A percentile compares a stretch with the other conserved stretches of the same genome.
Conservation (phyloP, 2,329 filamentous ascomycete species). For the Fusarium sp. region DNA sequence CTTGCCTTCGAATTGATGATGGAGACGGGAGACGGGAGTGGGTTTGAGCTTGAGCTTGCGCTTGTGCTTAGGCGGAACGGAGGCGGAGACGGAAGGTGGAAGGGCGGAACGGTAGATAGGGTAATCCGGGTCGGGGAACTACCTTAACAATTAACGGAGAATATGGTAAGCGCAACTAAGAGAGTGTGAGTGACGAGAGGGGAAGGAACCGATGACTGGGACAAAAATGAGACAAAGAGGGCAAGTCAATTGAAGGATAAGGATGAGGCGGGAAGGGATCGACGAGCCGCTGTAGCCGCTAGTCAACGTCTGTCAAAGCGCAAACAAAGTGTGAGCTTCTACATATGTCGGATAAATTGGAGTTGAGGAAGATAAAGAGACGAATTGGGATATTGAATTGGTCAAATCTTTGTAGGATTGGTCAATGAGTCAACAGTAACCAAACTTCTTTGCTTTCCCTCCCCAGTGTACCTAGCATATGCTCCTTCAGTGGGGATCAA, state of each 20-base stretch:
- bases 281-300: constrained; percentile 31
- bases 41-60: constrained; percentile 20
- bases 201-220: constrained; percentile 8
- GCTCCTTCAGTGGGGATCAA: constrained; percentile 15
- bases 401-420: constrained; percentile 6
- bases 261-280: constrained; percentile 26
- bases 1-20: constrained; percentile 23
- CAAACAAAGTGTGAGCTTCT: no score
- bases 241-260: constrained; percentile 7
- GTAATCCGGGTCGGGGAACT: constrained; percentile 29
- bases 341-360: background rate
- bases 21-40: constrained; percentile 24
- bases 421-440: constrained; percentile 11
- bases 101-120: constrained; percentile 31
- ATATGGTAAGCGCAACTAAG: background rate
- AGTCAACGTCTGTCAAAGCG: constrained; percentile 12
- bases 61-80: constrained; percentile 28
- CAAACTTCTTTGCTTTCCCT: background rate
- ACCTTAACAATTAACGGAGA: constrained; percentile 12
- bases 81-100: constrained; percentile 29
- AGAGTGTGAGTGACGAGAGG: background rate
- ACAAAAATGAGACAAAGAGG: constrained; percentile 15
- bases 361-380: background rate
- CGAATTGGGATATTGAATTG: constrained; percentile 4
- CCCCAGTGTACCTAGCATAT: background rate